Percentiles rank a stretch among this genome's conserved stretches.
Conservation (phyloP, 1,139 yeast species). For the Diutina ranongensis region DNA sequence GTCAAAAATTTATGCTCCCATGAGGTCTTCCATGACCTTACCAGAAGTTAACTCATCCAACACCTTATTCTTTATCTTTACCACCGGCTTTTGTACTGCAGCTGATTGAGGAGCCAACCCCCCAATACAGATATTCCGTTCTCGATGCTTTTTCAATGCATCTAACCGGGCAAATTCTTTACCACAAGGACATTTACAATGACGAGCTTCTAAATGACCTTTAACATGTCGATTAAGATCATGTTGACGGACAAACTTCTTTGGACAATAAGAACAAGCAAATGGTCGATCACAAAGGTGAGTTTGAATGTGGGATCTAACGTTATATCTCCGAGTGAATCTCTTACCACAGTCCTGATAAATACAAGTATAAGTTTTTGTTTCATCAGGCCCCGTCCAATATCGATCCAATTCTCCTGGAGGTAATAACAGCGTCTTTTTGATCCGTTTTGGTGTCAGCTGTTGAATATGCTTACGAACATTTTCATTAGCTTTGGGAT, state of each 20-base stretch:
- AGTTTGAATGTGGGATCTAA: slow-evolving; percentile 94
- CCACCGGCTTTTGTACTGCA: neutral
- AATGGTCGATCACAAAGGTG: slow-evolving; percentile 92
- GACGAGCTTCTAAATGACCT: slow-evolving; percentile 71
- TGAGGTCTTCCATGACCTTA: slow-evolving; percentile 1
- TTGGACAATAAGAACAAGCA: slow-evolving; percentile 48
- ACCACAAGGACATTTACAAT: slow-evolving; percentile 75
- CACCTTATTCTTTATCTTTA: neutral
- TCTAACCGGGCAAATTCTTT: slow-evolving; percentile 84
- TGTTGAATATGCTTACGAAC: slow-evolving; percentile 13
- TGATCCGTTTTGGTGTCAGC: slow-evolving; percentile 15
- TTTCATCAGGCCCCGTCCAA: slow-evolving; percentile 69
- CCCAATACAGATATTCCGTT: slow-evolving; percentile 3
- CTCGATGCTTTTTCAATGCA: slow-evolving; percentile 66
- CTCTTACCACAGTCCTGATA: slow-evolving; percentile 73
- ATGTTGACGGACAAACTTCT: slow-evolving; percentile 79
- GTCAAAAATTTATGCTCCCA: neutral
- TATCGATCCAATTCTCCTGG: slow-evolving; percentile 84
- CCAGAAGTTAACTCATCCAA: slow-evolving; percentile 4
- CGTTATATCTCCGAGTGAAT: slow-evolving; percentile 83
- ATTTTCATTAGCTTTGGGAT: slow-evolving; percentile 25
- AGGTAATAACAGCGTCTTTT: slow-evolving; percentile 66
- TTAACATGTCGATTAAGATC: slow-evolving; percentile 86
- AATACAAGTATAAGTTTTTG: slow-evolving; percentile 58
- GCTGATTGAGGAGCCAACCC: neutral